Evolutionary conservation across 441 rosid genomes (phyloP), one percentile per base, ranked within the genome.

Genomic region (California macrophylla): DNA sequence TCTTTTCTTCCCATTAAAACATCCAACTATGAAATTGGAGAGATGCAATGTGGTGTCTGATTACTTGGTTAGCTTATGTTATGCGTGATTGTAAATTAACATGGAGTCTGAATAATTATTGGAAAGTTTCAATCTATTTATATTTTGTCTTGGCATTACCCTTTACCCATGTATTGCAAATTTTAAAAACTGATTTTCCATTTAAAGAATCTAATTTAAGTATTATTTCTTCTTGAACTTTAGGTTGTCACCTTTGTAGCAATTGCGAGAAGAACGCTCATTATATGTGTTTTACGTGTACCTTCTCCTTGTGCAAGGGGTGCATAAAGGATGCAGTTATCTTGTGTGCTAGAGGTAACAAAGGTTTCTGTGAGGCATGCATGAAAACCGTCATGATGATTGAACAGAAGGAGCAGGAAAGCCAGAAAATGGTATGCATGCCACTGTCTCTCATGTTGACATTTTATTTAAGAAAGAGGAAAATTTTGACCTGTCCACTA

Each of bases 181-280:
- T 50, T 50, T 50, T 16, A 50, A 7, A 36, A 15, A 23, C 15
- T 3, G 15, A 13, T 12, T 62, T 13, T 24, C 16, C 7, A 15
- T 62, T 62, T 2, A 62, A 50, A n/a, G 21, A 50, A 13, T 62
- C 18, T 64, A 34, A 28, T 63, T 15, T 26, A 7, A 3, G 24
- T 32, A 16, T 12, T n/a, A 25, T 13, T 30, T n/a, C 24, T 28
- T 70, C 28, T 21, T 76, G 76, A 70, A 63, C 82, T 82, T 79
- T 87, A 96, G 98, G 99, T 66, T 96, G 99, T 97, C 99, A 96
- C 69, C 86, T 91, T 68, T 96, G 99, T 74, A 88, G 90, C 75
- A 79, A 79, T 69, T 96, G 99, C 77, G 90, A 85, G 79, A 93
- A 84, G 82, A 85, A 89, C 75, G 88, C 98, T 1, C 76, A 83